Conservation (phyloP, 192 early-diverging fungal genomes). For the Backusella mclennaniae region DNA sequence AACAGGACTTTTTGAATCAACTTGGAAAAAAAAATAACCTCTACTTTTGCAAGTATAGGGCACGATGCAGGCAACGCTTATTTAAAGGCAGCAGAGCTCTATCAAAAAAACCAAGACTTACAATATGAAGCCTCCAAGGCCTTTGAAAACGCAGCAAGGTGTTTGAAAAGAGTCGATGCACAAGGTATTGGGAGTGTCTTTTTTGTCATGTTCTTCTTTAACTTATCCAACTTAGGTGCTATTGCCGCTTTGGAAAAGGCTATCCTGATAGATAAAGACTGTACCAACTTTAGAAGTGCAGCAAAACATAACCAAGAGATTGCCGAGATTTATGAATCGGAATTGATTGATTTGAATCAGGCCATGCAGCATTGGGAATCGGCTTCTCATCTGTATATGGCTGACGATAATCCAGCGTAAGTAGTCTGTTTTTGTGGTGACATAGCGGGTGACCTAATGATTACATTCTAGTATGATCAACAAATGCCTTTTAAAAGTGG, state of each 20-base stretch:
- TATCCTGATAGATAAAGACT: conserved; percentile 82
- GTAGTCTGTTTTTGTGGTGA: neutral
- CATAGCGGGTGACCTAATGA: neutral
- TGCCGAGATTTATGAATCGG: conserved; percentile 78
- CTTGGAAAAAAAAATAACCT: neutral
- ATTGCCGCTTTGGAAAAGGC: conserved; percentile 73
- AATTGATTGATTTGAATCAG: conserved; percentile 40
- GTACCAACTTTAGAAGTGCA: conserved; percentile 62
- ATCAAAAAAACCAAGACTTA: conserved; percentile 65
- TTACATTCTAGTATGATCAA: conserved; percentile 69
- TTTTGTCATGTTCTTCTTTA: neutral
- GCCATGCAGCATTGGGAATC: conserved; percentile 85
- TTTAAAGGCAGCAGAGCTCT: conserved; percentile 76
- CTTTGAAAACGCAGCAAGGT: conserved; percentile 86
- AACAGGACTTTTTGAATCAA: neutral
- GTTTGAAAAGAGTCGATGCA: conserved; percentile 80
- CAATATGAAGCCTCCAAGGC: conserved; percentile 81
- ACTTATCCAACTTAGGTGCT: conserved; percentile 35
- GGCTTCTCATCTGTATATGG: conserved; percentile 90
- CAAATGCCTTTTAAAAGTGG: conserved; percentile 89
- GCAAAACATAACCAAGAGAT: conserved; percentile 32
- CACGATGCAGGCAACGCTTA: conserved; percentile 94
- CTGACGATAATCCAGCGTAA: conserved; percentile 85
- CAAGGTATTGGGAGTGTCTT: conserved; percentile 43
- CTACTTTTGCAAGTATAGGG: conserved; percentile 45